Evolutionary conservation across 1,139 yeast species (phyloP).

Genomic region (Geotrichum phurueaensis): DNA sequence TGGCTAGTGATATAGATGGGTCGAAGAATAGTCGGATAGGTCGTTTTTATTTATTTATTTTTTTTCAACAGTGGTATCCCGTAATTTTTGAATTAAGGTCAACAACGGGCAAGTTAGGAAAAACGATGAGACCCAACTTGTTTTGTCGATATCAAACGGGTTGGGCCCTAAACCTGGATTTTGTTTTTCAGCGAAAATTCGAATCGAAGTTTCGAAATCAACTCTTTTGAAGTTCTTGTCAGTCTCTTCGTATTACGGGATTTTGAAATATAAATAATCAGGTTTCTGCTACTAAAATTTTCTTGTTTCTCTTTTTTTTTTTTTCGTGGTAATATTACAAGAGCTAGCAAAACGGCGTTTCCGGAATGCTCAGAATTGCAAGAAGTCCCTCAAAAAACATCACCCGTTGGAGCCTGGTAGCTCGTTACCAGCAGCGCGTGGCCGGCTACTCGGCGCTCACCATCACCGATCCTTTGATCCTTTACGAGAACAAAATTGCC

Average conservation of each 20-base stretch:
- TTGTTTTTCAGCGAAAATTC: neutral
- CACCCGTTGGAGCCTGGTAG: neutral
- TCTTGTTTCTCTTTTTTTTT: neutral
- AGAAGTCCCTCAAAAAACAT: neutral
- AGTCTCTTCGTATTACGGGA: neutral
- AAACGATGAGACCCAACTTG: neutral
- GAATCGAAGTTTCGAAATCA: neutral
- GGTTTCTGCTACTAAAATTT: neutral
- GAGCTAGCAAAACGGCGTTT: neutral
- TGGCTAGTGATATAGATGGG: neutral
- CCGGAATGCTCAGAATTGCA: conserved; percentile 7
- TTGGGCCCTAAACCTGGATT: neutral
- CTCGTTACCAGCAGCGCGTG: neutral
- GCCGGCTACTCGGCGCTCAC: conserved; percentile 29
- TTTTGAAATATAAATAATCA: neutral
- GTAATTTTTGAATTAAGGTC: neutral
- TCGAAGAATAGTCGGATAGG: neutral
- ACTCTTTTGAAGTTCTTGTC: neutral
- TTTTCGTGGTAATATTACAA: neutral
- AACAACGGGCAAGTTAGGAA: neutral
- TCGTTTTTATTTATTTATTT: neutral
- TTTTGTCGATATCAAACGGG: neutral
- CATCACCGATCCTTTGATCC: conserved; percentile 57
- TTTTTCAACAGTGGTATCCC: neutral
- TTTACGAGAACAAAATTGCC: conserved; percentile 51